phyloP scores from a whole-genome alignment of 177 flowering plant species.

The Vitis hybrid region DNA sequence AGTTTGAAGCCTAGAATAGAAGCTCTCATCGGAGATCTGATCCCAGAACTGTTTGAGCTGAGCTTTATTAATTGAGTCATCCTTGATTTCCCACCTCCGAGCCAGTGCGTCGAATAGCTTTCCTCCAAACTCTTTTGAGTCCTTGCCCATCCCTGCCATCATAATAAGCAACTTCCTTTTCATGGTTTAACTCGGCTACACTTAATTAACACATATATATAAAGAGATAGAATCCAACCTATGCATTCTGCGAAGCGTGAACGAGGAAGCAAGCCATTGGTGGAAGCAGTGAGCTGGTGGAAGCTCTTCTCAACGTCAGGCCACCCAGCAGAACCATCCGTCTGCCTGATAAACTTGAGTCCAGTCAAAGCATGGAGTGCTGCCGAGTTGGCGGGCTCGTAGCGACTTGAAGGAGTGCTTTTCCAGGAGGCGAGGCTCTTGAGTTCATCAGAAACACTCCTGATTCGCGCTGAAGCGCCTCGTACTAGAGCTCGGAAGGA shows the following conservation, averaged over 20 bases:
- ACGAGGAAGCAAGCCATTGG: conserved; percentile 25
- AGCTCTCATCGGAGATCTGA: conserved; percentile 46
- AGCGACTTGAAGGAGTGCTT: background rate
- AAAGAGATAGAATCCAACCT: conserved; percentile 14
- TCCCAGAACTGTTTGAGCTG: conserved; percentile 51
- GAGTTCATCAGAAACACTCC: conserved; percentile 21
- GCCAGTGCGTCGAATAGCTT: conserved; percentile 40
- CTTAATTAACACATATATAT: too few relatives aligned
- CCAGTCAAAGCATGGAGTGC: conserved; percentile 35
- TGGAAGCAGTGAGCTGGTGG: conserved; percentile 18
- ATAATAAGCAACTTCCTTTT: too few relatives aligned
- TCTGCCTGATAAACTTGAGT: conserved; percentile 34
- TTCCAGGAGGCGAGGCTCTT: conserved; percentile 23
- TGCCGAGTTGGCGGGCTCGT: conserved; percentile 24
- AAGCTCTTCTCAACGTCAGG: conserved; percentile 30
- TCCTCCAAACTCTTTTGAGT: conserved; percentile 36
- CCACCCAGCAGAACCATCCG: conserved; percentile 31
- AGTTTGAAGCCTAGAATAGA: conserved; percentile 48
- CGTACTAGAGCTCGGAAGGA: conserved; percentile 43
- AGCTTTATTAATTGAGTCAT: conserved; percentile 20
- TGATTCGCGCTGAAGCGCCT: conserved; percentile 42
- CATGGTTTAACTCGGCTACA: too few relatives aligned
- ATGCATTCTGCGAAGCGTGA: conserved; percentile 35
- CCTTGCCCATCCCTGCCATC: conserved; percentile 37
- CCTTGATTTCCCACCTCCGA: conserved; percentile 18